Base-by-base conservation (phyloP, 1,139 yeast species). In the Suhomyces panamericanus region DNA sequence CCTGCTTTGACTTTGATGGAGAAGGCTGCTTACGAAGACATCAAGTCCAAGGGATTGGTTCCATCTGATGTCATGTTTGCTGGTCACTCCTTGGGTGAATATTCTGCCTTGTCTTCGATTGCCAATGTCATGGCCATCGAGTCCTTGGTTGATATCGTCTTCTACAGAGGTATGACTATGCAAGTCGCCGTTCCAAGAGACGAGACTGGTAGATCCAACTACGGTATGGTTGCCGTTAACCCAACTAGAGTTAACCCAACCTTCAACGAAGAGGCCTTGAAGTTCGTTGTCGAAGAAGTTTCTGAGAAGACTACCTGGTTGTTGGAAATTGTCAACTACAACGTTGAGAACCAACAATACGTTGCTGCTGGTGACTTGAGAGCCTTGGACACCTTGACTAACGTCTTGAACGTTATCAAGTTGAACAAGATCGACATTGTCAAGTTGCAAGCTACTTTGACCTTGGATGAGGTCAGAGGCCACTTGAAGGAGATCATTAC, bases 141-240 rank as follows among this genome's bases (percentile, higher is more conserved):
- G 74, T 87, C 96, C 9, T 79, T 93, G 59, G 99, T 93, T 47
- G 99, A 93, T 68, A 96, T 93, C 67, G 99, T 93, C 39, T 93
- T 93, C 80, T 95, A 93, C 80, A 85, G 99, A 78, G 99, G 99
- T 80, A 93, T 93, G 99, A 93, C 99, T 39, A 93, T 93, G 99
- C 99, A 93, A 78, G 99, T 93, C 54, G 99, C 99, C 38, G 99
- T 93, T 55, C 98, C 98, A 63, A 85, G 99, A 74, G 99, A 93
- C 70, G 80, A 84, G 48, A 66, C 73, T 42, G 99, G 99, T 42
- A 86, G 99, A 74, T 93, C 99, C 50, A 93, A 95, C 77, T 93
- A 93, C 63, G 98, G 99, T 77, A 93, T 93, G 99, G 83, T 90
- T 76, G 99, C 99, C 42, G 93, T 93, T 49, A 93, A 95, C 74